phyloP scores from a whole-genome alignment of 2,329 filamentous ascomycete genomes.

The Calonectria naviculata region DNA sequence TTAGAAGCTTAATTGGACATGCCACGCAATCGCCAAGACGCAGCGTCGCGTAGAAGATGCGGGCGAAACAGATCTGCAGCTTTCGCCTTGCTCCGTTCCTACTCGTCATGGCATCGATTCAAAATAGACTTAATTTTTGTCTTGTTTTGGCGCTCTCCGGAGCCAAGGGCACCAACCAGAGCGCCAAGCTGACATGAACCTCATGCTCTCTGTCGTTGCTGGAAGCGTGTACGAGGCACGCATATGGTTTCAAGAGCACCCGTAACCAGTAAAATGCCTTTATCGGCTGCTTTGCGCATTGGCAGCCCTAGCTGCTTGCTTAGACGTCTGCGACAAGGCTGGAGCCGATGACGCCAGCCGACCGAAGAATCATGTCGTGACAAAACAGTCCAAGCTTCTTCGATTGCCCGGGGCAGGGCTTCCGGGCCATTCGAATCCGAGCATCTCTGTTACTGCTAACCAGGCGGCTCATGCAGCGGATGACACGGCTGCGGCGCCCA shows the following conservation, averaged over 20 bases:
- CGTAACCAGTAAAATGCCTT: neutral
- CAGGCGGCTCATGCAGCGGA: neutral
- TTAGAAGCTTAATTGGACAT: neutral
- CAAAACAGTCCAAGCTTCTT: neutral
- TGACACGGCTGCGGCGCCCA: neutral
- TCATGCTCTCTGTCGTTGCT: neutral
- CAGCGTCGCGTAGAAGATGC: neutral
- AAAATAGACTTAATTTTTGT: slow-evolving; percentile 2
- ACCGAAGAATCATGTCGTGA: neutral
- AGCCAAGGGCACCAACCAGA: neutral
- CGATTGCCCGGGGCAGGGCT: neutral
- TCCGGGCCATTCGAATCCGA: neutral
- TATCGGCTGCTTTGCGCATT: neutral
- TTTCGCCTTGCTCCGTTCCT: neutral
- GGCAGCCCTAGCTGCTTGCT: too few relatives aligned
- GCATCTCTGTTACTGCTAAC: neutral
- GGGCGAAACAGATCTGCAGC: neutral
- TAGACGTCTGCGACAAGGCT: neutral
- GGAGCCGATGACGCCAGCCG: neutral
- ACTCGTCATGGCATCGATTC: neutral
- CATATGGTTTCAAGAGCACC: neutral
- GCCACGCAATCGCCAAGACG: neutral
- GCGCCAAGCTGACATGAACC: neutral
- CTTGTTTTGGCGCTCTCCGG: neutral
- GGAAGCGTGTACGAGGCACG: neutral